Conservation (phyloP, 768 basidiomycete genomes). For the Tylopilus vinaceipallidus region DNA sequence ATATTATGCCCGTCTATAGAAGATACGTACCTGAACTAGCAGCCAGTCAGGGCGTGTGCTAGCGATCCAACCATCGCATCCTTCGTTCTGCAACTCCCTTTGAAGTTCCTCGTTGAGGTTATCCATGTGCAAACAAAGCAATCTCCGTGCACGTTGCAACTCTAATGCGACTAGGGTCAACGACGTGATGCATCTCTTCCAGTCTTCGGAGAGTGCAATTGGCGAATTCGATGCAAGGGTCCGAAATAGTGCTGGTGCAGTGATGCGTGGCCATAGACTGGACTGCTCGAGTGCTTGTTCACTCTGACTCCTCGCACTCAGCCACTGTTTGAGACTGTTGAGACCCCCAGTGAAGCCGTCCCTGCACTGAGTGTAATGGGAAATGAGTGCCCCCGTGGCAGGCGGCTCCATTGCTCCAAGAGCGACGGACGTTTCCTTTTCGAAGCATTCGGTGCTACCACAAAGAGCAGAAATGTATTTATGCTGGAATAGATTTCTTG, state of each 20-base stretch:
- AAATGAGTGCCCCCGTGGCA: not conserved
- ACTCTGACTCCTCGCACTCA: conserved; percentile 10
- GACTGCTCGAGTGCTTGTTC: conserved; percentile 18
- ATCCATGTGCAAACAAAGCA: conserved; percentile 25
- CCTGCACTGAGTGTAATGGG: conserved; percentile 11
- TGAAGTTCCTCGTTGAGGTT: conserved; percentile 31
- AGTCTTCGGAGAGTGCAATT: conserved; percentile 17
- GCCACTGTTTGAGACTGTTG: not conserved
- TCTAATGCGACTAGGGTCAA: conserved; percentile 31
- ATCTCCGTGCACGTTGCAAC: conserved; percentile 38
- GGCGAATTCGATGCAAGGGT: conserved; percentile 27
- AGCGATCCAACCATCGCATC: conserved; percentile 17
- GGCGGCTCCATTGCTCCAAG: not conserved
- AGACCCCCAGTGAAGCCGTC: not conserved
- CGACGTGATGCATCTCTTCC: conserved; percentile 31
- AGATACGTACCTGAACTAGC: conserved; percentile 38
- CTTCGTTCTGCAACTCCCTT: conserved; percentile 27
- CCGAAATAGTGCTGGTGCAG: conserved; percentile 30
- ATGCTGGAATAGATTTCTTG: conserved; percentile 5
- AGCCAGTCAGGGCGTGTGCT: conserved; percentile 40
- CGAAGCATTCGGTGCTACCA: conserved; percentile 13
- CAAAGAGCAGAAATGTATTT: conserved; percentile 16
- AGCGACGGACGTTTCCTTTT: conserved; percentile 5
- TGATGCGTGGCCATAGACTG: conserved; percentile 40
- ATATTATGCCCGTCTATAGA: not conserved